phyloP scores from a whole-genome alignment of 2,329 filamentous ascomycete genomes.

The Sporothrix variecibatus region DNA sequence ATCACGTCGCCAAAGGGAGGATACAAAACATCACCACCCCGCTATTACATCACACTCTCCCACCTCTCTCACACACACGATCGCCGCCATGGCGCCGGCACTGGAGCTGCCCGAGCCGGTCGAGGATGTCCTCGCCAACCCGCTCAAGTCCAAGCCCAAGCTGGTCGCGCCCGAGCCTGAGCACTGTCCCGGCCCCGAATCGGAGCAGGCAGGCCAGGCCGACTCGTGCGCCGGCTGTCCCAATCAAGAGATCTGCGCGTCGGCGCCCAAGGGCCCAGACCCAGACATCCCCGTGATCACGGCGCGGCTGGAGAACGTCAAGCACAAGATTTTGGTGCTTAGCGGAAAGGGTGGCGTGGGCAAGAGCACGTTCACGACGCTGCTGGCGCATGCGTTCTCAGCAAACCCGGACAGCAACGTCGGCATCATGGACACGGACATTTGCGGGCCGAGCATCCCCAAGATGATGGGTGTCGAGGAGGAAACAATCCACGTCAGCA shows the following conservation, averaged over 20 bases:
- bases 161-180: slow-evolving; percentile 95
- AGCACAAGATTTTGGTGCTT: slow-evolving; percentile 89
- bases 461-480: slow-evolving; percentile 98
- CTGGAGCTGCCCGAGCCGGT: slow-evolving; percentile 69
- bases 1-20: not conserved
- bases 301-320: slow-evolving; percentile 74
- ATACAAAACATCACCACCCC: not conserved
- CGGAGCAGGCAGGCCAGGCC: slow-evolving; percentile 65
- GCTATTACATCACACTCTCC: not conserved
- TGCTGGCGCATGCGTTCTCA: slow-evolving; percentile 77
- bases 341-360: slow-evolving; percentile 96
- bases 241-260: slow-evolving; percentile 93
- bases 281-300: slow-evolving; percentile 90
- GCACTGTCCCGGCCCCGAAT: slow-evolving; percentile 91
- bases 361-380: slow-evolving; percentile 52
- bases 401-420: slow-evolving; percentile 76
- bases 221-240: slow-evolving; percentile 94
- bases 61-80: not conserved
- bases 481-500: slow-evolving; percentile 90
- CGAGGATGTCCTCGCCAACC: slow-evolving; percentile 72
- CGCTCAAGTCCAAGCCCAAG: slow-evolving; percentile 74
- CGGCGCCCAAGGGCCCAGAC: slow-evolving; percentile 91
- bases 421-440: slow-evolving; percentile 97
- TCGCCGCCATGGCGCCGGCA: slow-evolving; percentile 70
- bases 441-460: slow-evolving; percentile 92